Evolutionary conservation across 345 rosid species (phyloP).

Genomic region (Linum tenue): DNA sequence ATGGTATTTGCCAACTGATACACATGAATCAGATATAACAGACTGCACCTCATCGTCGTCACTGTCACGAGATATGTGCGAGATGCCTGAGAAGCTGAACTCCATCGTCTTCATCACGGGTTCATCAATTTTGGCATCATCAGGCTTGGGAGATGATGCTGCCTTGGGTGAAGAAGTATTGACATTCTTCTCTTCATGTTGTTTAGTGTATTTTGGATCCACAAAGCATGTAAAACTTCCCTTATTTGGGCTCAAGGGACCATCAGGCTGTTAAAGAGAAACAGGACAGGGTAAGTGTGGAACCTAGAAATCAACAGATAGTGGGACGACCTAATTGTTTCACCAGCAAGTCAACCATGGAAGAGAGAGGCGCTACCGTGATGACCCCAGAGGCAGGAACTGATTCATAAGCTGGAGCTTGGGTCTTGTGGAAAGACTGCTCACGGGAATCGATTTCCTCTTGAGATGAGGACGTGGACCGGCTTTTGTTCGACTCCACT

Average conservation of each 20-base stretch:
- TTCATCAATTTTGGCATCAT: conserved; percentile 9
- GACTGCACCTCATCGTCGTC: conserved; percentile 48
- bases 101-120: conserved; percentile 17
- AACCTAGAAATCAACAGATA: no score
- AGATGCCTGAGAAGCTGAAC: conserved; percentile 36
- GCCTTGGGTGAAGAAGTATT: conserved; percentile 9
- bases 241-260: conserved; percentile 15
- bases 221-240: conserved; percentile 14
- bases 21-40: conserved; percentile 54
- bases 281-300: background rate
- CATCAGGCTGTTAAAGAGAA: conserved; percentile 18
- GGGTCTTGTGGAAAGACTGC: conserved; percentile 34
- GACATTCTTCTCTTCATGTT: conserved; percentile 12
- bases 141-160: conserved; percentile 8
- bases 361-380: conserved; percentile 11
- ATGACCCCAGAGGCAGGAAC: conserved; percentile 23
- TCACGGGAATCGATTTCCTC: conserved; percentile 26
- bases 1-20: conserved; percentile 59
- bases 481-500: conserved; percentile 22
- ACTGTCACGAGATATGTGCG: conserved; percentile 30
- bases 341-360: background rate
- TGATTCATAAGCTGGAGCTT: conserved; percentile 22
- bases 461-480: conserved; percentile 33
- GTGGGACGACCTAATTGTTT: no score
- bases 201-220: conserved; percentile 12